Conservation (phyloP, 2,329 filamentous ascomycete species). For the Xylariaceae sp. region DNA sequence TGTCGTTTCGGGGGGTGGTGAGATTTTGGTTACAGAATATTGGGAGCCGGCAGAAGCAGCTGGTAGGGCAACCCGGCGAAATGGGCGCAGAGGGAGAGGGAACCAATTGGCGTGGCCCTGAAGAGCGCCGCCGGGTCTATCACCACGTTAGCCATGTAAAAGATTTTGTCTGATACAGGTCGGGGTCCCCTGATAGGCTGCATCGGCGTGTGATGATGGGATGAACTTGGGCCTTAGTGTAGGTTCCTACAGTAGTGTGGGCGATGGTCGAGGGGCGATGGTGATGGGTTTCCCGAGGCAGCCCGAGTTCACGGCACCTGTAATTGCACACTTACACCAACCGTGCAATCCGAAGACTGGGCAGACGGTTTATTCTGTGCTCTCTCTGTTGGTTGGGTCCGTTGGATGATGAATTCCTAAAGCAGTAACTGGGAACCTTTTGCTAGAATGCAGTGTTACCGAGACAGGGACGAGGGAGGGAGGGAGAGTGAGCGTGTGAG, state of each 20-base stretch:
- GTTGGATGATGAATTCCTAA: slow-evolving; percentile 14
- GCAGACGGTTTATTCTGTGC: too few relatives aligned
- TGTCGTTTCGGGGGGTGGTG: background rate
- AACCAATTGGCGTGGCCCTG: background rate
- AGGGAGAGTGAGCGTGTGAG: background rate
- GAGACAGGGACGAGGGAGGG: slow-evolving; percentile 1
- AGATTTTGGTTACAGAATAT: slow-evolving; percentile 7
- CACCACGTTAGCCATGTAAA: too few relatives aligned
- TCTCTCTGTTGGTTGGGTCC: background rate
- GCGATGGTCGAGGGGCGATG: background rate
- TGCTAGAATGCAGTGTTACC: slow-evolving; percentile 16
- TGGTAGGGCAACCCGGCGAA: background rate
- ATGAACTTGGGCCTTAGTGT: too few relatives aligned
- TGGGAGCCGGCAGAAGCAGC: background rate
- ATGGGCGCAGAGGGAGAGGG: background rate
- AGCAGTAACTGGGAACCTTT: slow-evolving; percentile 18
- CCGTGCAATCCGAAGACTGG: too few relatives aligned
- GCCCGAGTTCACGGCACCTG: background rate
- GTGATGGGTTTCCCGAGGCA: slow-evolving; percentile 1
- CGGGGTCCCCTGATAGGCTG: slow-evolving; percentile 13
- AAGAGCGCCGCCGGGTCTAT: too few relatives aligned
- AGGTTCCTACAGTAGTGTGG: background rate
- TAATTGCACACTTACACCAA: background rate
- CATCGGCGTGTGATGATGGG: background rate
- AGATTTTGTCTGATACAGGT: too few relatives aligned